Conservation (phyloP, 2,329 filamentous ascomycete genomes). For the Aureobasidium leucospermi region DNA sequence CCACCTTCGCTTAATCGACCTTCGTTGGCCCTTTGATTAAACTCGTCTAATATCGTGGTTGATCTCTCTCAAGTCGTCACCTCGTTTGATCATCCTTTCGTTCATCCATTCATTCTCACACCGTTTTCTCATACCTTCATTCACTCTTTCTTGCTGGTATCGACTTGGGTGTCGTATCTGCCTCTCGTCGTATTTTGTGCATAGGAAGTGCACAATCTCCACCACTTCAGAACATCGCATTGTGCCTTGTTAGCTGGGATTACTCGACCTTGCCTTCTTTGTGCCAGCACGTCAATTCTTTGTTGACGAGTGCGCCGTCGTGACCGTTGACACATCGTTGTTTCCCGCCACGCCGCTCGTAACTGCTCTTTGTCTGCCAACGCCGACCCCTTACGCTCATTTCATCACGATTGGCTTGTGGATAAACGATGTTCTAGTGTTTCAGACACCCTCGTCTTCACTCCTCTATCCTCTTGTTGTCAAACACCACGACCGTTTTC, state of each 20-base stretch:
- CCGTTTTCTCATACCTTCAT: neutral
- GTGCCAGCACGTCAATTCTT: constrained; percentile 9
- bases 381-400: constrained; percentile 14
- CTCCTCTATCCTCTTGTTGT: neutral
- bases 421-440: constrained; percentile 15
- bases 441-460: constrained; percentile 11
- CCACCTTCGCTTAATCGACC: constrained; percentile 8
- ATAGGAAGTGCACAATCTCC: constrained; percentile 4
- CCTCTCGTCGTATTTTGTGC: neutral
- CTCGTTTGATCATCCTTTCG: constrained; percentile 11
- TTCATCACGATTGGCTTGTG: constrained; percentile 10
- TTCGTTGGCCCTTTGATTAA: neutral
- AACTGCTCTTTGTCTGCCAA: constrained; percentile 7
- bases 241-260: constrained; percentile 4
- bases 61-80: neutral
- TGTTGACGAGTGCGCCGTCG: constrained; percentile 8
- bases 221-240: constrained; percentile 3
- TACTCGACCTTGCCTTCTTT: constrained; percentile 7
- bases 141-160: neutral
- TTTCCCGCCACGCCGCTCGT: constrained; percentile 10
- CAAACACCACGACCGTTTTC: constrained; percentile 8
- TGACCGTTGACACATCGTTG: constrained; percentile 13
- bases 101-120: neutral
- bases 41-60: constrained; percentile 11
- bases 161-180: neutral